Base-by-base conservation (phyloP, 805 yeast genomes). In the Zygoascus flipseniorum region DNA sequence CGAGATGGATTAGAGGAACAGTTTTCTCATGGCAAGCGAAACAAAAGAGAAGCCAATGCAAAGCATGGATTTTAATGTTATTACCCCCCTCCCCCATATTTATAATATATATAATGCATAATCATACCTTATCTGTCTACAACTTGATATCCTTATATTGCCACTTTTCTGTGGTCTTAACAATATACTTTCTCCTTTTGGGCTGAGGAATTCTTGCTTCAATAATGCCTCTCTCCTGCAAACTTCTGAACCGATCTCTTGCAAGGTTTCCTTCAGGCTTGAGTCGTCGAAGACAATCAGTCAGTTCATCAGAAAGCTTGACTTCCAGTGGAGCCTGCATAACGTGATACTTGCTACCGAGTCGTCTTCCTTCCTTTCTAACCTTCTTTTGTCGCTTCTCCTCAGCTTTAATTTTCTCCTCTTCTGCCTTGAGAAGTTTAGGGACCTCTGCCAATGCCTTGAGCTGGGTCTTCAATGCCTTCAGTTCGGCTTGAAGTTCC, bases 181-280 rank as follows among this genome's bases (percentile, higher is more conserved):
- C 84, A 60, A 81, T 76, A 64, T 83, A 85, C 66, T 80, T 83
- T 65, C 85, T 79, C 67, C 74, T 80, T 67, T 80, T 81, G 59
- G 75, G 76, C 54, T 79, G 81, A 11, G 85, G 87, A 39, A 83
- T 78, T 71, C 97, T 81, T 5, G 96, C 76, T 69, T 92, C 99
- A 53, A 93, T 76, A 65, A 84, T 80, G 60, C 99, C 99, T 31
- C 83, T 76, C 57, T 87, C 80, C 72, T 93, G 98, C 58, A 92
- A 67, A 56, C 79, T 79, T 67, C 83, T 77, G 81, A 92, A 82
- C 54, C 89, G 83, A 65, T 90, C 97, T 58, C 83, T 82, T 46
- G 89, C 74, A 54, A 88, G 71, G 66, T 85, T 87, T 16, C 98
- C 98, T 72, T 93, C 99, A 0, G 98, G 93, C 65, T 80, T 86